These are phyloP conservation scores for Erodium maritimum DNA, from an alignment of 345 rosid species.

Conservation along the genomic window DNA sequence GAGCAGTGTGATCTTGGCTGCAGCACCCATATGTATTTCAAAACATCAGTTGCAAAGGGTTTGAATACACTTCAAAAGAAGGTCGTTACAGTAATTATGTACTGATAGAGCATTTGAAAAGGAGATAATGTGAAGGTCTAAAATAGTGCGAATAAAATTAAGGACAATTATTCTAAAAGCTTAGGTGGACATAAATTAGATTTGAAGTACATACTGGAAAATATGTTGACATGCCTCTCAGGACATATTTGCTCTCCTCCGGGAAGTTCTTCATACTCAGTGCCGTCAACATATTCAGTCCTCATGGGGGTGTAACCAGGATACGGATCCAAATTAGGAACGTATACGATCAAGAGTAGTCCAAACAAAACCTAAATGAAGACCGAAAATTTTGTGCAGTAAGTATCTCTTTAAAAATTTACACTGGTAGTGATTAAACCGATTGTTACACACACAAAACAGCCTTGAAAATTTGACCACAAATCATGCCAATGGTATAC, in stretches of 20 bases:
- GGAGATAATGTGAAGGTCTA: neutral
- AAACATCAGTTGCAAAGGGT: neutral
- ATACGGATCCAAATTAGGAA: constrained; percentile 81
- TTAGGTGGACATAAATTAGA: neutral
- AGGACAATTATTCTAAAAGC: neutral
- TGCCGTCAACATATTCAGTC: constrained; percentile 42
- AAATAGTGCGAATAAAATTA: no score
- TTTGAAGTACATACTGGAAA: constrained; percentile 55
- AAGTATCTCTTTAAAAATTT: neutral
- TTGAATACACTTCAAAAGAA: neutral
- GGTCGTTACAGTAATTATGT: neutral
- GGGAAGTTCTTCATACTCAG: constrained; percentile 85
- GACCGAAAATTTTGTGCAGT: neutral
- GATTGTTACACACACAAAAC: neutral
- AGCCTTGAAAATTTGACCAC: neutral
- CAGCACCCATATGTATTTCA: neutral
- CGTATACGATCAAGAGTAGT: constrained; percentile 52
- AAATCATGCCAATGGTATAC: neutral
- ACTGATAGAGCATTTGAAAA: neutral
- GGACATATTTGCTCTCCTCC: constrained; percentile 89
- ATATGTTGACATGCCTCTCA: constrained; percentile 59
- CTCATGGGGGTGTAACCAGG: constrained; percentile 71
- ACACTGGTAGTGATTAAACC: neutral
- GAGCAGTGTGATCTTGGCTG: neutral
- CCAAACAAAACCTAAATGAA: constrained; percentile 72